phyloP scores from a whole-genome alignment of 2,329 filamentous ascomycete species.

The Colletotrichum lupini region DNA sequence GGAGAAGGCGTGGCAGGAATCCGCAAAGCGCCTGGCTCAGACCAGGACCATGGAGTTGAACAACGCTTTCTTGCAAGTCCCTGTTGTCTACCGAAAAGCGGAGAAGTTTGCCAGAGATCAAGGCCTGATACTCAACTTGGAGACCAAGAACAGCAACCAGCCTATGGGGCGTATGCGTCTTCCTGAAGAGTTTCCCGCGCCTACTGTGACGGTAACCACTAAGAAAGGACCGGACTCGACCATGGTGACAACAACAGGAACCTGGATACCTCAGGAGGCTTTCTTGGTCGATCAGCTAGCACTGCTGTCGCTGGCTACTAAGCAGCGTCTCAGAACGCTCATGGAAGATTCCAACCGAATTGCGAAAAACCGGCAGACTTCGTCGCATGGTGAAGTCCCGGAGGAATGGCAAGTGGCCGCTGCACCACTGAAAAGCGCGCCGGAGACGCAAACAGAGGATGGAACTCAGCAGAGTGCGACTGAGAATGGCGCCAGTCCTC shows the following conservation, averaged over 20 bases:
- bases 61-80: conserved; percentile 78
- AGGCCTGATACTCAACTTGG: conserved; percentile 65
- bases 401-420: conserved; percentile 81
- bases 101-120: conserved; percentile 69
- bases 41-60: conserved; percentile 76
- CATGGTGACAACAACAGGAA: conserved; percentile 71
- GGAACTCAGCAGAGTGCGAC: conserved; percentile 40
- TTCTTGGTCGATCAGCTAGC: conserved; percentile 85
- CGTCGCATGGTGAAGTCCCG: conserved; percentile 83
- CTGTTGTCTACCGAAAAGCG: conserved; percentile 67
- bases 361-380: conserved; percentile 77
- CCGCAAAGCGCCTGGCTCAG: conserved; percentile 69
- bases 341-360: conserved; percentile 81
- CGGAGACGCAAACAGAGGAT: conserved; percentile 32
- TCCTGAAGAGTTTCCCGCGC: conserved; percentile 60
- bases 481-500: conserved; percentile 64
- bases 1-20: conserved; percentile 73
- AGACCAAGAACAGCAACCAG: conserved; percentile 59
- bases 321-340: conserved; percentile 80
- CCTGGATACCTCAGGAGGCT: conserved; percentile 80
- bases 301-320: conserved; percentile 83
- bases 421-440: conserved; percentile 55
- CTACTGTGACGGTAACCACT: conserved; percentile 64
- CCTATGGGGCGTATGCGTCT: conserved; percentile 60
- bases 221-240: conserved; percentile 71